phyloP scores from a whole-genome alignment of 495 filamentous ascomycete genomes.

The Podospora conica region DNA sequence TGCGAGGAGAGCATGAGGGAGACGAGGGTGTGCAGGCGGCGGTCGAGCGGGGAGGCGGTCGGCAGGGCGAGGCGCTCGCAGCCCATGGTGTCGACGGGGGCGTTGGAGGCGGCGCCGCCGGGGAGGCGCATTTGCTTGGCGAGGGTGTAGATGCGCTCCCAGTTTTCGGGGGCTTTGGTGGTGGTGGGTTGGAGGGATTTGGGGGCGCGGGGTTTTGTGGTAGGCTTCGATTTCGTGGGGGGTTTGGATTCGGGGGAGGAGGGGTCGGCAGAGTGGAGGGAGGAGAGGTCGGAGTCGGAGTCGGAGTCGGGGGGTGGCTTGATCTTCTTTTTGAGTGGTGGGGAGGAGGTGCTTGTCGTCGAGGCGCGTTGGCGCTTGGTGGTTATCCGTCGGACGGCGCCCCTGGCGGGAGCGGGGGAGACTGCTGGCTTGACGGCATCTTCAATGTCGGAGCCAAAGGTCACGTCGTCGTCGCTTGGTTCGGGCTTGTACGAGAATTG shows the following conservation, averaged over 20 bases:
- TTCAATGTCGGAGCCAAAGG: constrained; percentile 53
- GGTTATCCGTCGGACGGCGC: neutral
- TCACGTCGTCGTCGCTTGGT: constrained; percentile 19
- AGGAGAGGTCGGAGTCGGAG: neutral
- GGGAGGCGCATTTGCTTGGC: constrained; percentile 72
- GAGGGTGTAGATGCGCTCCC: constrained; percentile 75
- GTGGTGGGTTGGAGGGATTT: constrained; percentile 50
- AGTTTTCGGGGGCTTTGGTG: constrained; percentile 66
- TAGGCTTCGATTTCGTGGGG: constrained; percentile 21
- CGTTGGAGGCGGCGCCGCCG: constrained; percentile 56
- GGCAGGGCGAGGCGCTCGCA: constrained; percentile 70
- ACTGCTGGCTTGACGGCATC: constrained; percentile 43
- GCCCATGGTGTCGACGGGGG: constrained; percentile 97
- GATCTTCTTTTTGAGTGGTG: constrained; percentile 17
- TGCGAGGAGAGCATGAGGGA: constrained; percentile 95
- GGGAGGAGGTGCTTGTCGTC: constrained; percentile 14
- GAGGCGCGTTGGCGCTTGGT: constrained; percentile 50
- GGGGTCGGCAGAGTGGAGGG: neutral
- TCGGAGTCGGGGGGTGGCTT: constrained; percentile 12
- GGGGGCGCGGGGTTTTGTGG: constrained; percentile 41
- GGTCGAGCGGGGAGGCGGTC: constrained; percentile 51
- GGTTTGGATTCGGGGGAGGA: constrained; percentile 3
- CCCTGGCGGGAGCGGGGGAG: neutral
- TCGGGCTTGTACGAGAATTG: constrained; percentile 36
- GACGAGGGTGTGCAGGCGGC: constrained; percentile 84